These are phyloP conservation scores for Lablab purpureus DNA, from an alignment of 306 rosid species.

Conservation along the genomic window DNA sequence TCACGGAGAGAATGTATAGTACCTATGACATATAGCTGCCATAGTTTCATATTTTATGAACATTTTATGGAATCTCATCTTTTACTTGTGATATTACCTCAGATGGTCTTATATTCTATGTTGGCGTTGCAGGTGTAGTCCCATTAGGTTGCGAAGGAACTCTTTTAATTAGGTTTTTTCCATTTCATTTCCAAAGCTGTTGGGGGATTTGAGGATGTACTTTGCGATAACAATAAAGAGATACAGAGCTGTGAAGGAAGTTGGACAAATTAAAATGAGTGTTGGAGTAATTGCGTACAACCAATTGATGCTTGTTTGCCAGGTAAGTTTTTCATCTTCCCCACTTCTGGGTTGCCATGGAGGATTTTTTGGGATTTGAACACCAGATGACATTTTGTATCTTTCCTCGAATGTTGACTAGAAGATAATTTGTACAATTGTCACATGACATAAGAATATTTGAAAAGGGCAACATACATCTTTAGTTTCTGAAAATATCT, in stretches of 20 bases:
- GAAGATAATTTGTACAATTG: slow-evolving; percentile 5
- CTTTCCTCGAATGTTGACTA: slow-evolving; percentile 7
- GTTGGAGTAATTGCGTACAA: slow-evolving; percentile 84
- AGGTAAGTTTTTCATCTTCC: slow-evolving; percentile 58
- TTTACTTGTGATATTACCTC: slow-evolving; percentile 25
- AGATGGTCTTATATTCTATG: slow-evolving; percentile 19
- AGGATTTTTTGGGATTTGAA: neutral
- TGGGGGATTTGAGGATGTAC: slow-evolving; percentile 76
- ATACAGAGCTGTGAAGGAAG: slow-evolving; percentile 69
- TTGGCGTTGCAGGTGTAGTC: slow-evolving; percentile 52
- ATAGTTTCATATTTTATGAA: slow-evolving; percentile 11
- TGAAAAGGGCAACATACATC: neutral
- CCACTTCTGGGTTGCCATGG: slow-evolving; percentile 2
- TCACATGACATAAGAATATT: slow-evolving; percentile 3
- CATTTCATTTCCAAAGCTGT: slow-evolving; percentile 48
- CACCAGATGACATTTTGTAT: neutral
- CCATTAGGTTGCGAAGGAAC: slow-evolving; percentile 41
- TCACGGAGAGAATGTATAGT: neutral
- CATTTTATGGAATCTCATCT: neutral
- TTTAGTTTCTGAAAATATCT: neutral
- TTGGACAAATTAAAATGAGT: slow-evolving; percentile 84
- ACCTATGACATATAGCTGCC: neutral
- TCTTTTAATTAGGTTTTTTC: slow-evolving; percentile 40
- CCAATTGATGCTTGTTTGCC: slow-evolving; percentile 94
- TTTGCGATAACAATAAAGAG: slow-evolving; percentile 69